phyloP scores from a whole-genome alignment of 75 land plant species.

The Selaginella tamariscina region DNA sequence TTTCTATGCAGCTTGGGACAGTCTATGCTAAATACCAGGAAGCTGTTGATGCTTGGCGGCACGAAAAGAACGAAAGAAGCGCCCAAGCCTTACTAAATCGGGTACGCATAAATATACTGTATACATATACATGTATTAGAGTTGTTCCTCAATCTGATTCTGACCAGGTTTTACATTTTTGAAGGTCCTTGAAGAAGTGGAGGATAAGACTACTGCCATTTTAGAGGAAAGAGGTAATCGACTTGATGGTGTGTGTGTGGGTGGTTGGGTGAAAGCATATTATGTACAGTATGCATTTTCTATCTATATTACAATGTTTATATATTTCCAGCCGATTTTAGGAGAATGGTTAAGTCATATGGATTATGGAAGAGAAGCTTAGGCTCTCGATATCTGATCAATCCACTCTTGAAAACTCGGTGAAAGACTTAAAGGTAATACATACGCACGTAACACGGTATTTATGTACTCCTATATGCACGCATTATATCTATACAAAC shows the following conservation, averaged over 20 bases:
- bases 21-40: constrained; percentile 79
- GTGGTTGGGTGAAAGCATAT: too few species aligned
- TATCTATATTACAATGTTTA: neutral
- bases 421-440: constrained; percentile 60
- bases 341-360: constrained; percentile 64
- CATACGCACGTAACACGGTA: neutral
- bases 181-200: constrained; percentile 80
- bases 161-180: neutral
- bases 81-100: constrained; percentile 64
- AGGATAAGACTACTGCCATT: constrained; percentile 69
- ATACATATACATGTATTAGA: neutral
- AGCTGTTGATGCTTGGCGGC: constrained; percentile 82
- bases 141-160: neutral
- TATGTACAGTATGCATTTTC: too few species aligned
- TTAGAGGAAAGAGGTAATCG: constrained; percentile 90
- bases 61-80: constrained; percentile 71
- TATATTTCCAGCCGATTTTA: constrained; percentile 51
- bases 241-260: too few species aligned
- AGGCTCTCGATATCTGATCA: constrained; percentile 57
- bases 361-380: constrained; percentile 54
- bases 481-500: neutral
- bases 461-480: neutral
- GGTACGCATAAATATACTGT: constrained; percentile 27
- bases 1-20: neutral
- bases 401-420: constrained; percentile 36